phyloP scores from a whole-genome alignment of 2,329 filamentous ascomycete genomes.

The Drechslerella coelobrocha region DNA sequence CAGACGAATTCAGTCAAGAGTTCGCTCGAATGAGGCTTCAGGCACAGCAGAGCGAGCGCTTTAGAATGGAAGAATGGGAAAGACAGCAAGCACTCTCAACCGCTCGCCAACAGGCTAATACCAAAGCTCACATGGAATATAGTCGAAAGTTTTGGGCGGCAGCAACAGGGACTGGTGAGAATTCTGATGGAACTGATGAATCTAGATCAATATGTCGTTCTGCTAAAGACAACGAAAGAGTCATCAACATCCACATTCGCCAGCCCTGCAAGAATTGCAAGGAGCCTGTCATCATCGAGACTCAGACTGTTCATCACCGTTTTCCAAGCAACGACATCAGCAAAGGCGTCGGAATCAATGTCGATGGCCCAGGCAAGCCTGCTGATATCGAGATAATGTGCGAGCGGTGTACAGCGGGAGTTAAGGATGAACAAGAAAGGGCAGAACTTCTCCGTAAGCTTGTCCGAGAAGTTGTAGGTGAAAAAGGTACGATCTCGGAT shows the following conservation, averaged over 20 bases:
- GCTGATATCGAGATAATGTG: slow-evolving; percentile 17
- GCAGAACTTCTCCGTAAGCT: slow-evolving; percentile 22
- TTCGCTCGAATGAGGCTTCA: slow-evolving; percentile 21
- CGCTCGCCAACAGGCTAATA: background rate
- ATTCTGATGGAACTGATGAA: background rate
- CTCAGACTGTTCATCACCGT: slow-evolving; percentile 23
- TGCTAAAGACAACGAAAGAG: slow-evolving; percentile 3
- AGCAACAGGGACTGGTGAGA: background rate
- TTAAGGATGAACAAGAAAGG: slow-evolving; percentile 21
- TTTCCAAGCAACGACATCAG: slow-evolving; percentile 1
- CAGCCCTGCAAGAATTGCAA: slow-evolving; percentile 38
- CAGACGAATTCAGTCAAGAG: slow-evolving; percentile 15
- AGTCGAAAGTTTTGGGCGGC: slow-evolving; percentile 1
- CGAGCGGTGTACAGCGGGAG: slow-evolving; percentile 9
- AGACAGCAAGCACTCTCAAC: slow-evolving; percentile 29
- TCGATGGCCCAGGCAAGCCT: slow-evolving; percentile 14
- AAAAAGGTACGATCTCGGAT: slow-evolving; percentile 17
- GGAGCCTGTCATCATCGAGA: slow-evolving; percentile 26
- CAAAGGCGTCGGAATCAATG: slow-evolving; percentile 29
- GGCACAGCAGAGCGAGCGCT: slow-evolving; percentile 25
- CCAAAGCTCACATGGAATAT: slow-evolving; percentile 4
- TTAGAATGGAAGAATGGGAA: slow-evolving; percentile 37
- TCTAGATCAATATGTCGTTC: background rate
- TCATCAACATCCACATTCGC: slow-evolving; percentile 35
- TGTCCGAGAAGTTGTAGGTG: slow-evolving; percentile 28